phyloP scores from a whole-genome alignment of 257 asterid species.

The Thymus mandschuricus region DNA sequence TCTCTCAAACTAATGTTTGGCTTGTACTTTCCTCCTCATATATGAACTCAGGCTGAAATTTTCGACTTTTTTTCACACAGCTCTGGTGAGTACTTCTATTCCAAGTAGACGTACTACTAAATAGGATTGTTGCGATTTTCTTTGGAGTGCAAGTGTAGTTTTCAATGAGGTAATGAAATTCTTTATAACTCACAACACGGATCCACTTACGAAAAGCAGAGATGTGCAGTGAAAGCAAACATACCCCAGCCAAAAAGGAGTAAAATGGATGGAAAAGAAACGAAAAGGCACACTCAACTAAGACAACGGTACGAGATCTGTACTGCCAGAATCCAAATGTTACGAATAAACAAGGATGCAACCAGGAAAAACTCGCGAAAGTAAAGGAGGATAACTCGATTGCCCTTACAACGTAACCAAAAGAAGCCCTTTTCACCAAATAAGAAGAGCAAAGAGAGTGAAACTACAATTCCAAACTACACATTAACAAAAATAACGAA shows the following conservation, averaged over 20 bases:
- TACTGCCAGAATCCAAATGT: not conserved
- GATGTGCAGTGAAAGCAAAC: not conserved
- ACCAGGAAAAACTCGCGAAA: not conserved
- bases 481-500: not conserved
- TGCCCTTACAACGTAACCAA: conserved; percentile 7
- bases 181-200: not conserved
- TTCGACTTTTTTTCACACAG: conserved; percentile 4
- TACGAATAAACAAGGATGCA: not conserved
- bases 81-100: not conserved
- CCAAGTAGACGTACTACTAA: not conserved
- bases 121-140: not conserved
- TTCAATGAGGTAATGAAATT: not conserved
- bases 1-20: conserved; percentile 15
- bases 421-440: not conserved
- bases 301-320: not conserved
- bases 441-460: not conserved
- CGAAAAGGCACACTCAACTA: not conserved
- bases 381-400: not conserved
- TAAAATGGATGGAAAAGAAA: not conserved
- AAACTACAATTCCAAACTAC: not conserved
- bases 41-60: not conserved
- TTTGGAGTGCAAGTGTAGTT: not conserved
- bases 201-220: not conserved
- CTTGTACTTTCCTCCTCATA: conserved; percentile 1
- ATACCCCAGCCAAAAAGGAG: not conserved